A percentile compares a stretch with the other conserved stretches of the same genome.
Conservation (phyloP, 805 yeast species). For the Debaryomyces maramus region DNA sequence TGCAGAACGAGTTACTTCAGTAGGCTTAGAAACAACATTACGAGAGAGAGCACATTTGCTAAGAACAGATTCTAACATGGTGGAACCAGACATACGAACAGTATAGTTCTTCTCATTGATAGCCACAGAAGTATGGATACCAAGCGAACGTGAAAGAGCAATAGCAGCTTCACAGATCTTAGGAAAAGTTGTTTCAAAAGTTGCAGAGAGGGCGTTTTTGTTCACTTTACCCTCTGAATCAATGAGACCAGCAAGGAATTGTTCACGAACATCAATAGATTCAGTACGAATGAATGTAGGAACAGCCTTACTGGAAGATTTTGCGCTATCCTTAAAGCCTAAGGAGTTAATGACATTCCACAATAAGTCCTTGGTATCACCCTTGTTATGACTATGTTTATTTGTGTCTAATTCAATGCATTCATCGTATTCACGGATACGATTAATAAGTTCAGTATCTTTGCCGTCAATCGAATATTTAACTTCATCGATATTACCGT, state of each 20-base stretch:
- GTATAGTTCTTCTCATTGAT: slow-evolving; percentile 11
- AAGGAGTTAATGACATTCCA: slow-evolving; percentile 25
- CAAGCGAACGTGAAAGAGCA: background rate
- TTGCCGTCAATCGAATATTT: slow-evolving; percentile 28
- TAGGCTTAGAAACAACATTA: slow-evolving; percentile 14
- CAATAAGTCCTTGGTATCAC: slow-evolving; percentile 14
- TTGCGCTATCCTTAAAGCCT: slow-evolving; percentile 18
- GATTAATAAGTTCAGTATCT: slow-evolving; percentile 22
- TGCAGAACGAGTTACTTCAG: slow-evolving; percentile 17
- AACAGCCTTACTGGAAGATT: slow-evolving; percentile 13
- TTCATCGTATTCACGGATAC: slow-evolving; percentile 20
- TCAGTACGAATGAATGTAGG: slow-evolving; percentile 37
- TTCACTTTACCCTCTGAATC: slow-evolving; percentile 39
- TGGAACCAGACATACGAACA: slow-evolving; percentile 22
- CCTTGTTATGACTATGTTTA: background rate
- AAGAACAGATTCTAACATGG: slow-evolving; percentile 22
- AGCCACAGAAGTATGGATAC: background rate
- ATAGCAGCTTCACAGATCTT: slow-evolving; percentile 26
- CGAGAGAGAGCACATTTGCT: slow-evolving; percentile 21
- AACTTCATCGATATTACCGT: slow-evolving; percentile 27
- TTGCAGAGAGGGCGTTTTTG: slow-evolving; percentile 18
- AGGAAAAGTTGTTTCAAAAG: slow-evolving; percentile 29
- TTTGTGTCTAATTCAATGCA: slow-evolving; percentile 5
- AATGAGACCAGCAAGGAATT: slow-evolving; percentile 44
- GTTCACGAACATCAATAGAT: slow-evolving; percentile 41